Percentiles rank a stretch among this genome's conserved stretches.
These are phyloP conservation scores for Crucibulum laeve DNA, from an alignment of 768 basidiomycete species.

Conservation along the genomic window DNA sequence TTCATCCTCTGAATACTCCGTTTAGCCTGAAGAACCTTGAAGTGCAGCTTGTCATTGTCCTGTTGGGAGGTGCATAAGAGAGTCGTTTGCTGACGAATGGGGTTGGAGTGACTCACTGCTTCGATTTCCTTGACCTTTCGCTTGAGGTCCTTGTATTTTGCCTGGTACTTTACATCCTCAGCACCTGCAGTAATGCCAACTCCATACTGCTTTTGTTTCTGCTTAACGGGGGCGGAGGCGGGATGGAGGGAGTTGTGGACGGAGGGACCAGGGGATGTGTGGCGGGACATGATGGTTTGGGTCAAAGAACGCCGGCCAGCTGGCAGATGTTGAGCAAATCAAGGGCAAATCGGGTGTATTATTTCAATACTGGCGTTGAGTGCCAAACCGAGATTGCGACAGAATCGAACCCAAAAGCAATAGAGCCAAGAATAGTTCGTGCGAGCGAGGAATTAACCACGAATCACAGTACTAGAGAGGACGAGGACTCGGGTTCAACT, in stretches of 20 bases:
- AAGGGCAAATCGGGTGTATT: slow-evolving; percentile 18
- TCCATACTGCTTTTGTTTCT: slow-evolving; percentile 46
- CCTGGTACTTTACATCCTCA: slow-evolving; percentile 83
- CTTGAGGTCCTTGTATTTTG: slow-evolving; percentile 86
- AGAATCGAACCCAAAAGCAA: too few relatives aligned
- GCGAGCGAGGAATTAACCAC: too few relatives aligned
- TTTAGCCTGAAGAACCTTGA: slow-evolving; percentile 76
- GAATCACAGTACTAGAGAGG: too few relatives aligned
- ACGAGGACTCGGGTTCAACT: too few relatives aligned
- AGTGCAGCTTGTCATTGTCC: slow-evolving; percentile 88
- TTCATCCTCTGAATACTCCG: slow-evolving; percentile 84
- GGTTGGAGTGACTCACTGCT: slow-evolving; percentile 42
- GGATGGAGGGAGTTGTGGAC: slow-evolving; percentile 21
- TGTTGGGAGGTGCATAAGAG: slow-evolving; percentile 26
- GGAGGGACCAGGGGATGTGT: slow-evolving; percentile 52
- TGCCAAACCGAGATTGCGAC: too few relatives aligned
- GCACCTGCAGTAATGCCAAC: slow-evolving; percentile 73
- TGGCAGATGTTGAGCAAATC: slow-evolving; percentile 24
- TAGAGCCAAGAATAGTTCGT: too few relatives aligned
- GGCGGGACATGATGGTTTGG: slow-evolving; percentile 63
- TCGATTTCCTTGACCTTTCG: slow-evolving; percentile 88
- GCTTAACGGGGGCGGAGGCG: slow-evolving; percentile 25
- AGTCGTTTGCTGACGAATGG: slow-evolving; percentile 7
- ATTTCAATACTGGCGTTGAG: slow-evolving; percentile 29
- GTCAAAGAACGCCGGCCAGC: slow-evolving; percentile 32